Evolutionary conservation across 1,284 basidiomycete species (phyloP), one percentile per base, ranked within the genome.

Genomic region (Porodaedalea pini): DNA sequence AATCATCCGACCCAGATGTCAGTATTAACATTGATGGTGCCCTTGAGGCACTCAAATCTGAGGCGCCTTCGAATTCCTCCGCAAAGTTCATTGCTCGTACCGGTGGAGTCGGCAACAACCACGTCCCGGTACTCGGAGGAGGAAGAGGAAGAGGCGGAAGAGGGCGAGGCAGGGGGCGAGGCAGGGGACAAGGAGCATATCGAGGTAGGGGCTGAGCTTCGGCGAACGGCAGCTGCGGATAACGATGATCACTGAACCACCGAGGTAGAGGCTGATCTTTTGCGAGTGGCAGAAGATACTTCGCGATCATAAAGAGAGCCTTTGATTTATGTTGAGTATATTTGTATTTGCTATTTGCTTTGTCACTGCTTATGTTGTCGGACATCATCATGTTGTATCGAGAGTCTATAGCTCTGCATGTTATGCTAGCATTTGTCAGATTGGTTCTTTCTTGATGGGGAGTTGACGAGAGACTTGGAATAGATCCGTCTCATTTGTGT

Each of bases 1-100:
- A 32, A 7, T 25, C 31, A n/a, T n/a, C 34, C n/a, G 34, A 47
- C 43, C n/a, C 15, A 15, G 41, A 50, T 25, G n/a, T 59, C 45
- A 55, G 51, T 17, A 59, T 59, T 29, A 59, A 59, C 39, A 59
- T 59, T 17, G 58, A 59, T 39, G 58, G 44, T 23, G 58, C 58
- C 11, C 54, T 59, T 45, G 53, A 56, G 32, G 58, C 58, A 7
- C 40, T 59, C 25, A 54, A 51, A 21, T 47, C 37, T 32, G 58
- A 59, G 34, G 49, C 34, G n/a, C 41, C 53, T 40, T 32, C 39
- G 23, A 34, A 17, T 49, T 54, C 29, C 23, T 6, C 47, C 17
- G 13, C 25, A 44, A 59, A 51, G 37, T 17, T 32, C 41, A 6
- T 37, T 32, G n/a, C 19, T 44, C 19, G 31, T 32, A 31, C 5